A percentile compares a stretch with the other conserved stretches of the same genome.
These are phyloP conservation scores for Alternaria triticina DNA, from an alignment of 2,329 filamentous ascomycete species.

Conservation along the genomic window DNA sequence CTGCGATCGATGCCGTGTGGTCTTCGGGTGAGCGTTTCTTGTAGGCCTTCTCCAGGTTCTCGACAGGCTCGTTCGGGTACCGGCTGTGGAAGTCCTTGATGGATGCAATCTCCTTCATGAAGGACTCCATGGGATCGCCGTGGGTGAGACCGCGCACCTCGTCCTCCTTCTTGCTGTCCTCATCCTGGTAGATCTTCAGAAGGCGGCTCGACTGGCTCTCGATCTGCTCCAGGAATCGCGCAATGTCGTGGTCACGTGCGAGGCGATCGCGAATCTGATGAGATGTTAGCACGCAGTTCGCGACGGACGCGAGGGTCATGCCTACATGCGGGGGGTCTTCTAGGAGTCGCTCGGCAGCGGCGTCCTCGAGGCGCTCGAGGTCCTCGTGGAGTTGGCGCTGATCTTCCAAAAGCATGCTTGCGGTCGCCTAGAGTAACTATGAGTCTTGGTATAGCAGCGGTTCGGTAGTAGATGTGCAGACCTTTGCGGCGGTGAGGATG, in stretches of 20 bases:
- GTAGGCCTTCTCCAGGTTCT: constrained; percentile 94
- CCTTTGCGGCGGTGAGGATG: constrained; percentile 28
- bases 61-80: constrained; percentile 93
- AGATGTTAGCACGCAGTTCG: constrained; percentile 3
- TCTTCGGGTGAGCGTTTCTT: constrained; percentile 72
- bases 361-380: constrained; percentile 92
- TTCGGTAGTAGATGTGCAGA: constrained; percentile 22
- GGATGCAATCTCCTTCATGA: constrained; percentile 81
- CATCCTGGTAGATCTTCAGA: constrained; percentile 83
- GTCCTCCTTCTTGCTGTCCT: constrained; percentile 70
- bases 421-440: constrained; percentile 27
- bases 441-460: constrained; percentile 21
- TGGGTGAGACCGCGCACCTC: constrained; percentile 85
- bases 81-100: constrained; percentile 88
- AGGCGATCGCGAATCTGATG: constrained; percentile 83
- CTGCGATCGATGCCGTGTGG: constrained; percentile 64
- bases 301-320: neutral
- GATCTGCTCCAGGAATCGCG: constrained; percentile 85
- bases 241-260: constrained; percentile 89
- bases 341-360: constrained; percentile 83
- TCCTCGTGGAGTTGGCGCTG: constrained; percentile 95
- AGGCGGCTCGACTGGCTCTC: constrained; percentile 83
- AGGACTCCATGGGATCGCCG: constrained; percentile 87
- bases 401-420: constrained; percentile 82
- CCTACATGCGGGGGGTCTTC: constrained; percentile 88